These are phyloP conservation scores for Neobulgaria alba DNA, from an alignment of 2,329 filamentous ascomycete genomes.

Conservation along the genomic window DNA sequence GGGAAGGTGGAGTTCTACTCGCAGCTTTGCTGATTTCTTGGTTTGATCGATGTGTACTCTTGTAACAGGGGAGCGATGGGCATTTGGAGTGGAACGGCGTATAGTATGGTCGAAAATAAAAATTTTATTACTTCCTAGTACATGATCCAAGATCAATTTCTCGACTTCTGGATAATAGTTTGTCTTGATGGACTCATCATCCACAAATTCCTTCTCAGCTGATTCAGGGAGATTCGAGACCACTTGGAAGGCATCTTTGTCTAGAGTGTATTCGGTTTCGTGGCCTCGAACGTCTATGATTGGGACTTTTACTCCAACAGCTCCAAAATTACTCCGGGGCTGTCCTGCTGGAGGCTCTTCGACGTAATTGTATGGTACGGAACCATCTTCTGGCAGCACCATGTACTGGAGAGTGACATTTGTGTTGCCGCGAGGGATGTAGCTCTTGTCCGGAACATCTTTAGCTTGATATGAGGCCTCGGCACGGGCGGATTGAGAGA, in stretches of 20 bases:
- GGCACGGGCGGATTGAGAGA: conserved; percentile 22
- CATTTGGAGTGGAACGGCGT: conserved; percentile 52
- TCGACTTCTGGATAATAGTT: conserved; percentile 85
- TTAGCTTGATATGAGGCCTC: conserved; percentile 16
- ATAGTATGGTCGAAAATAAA: conserved; percentile 85
- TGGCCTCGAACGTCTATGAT: conserved; percentile 67
- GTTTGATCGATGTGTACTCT: conserved; percentile 82
- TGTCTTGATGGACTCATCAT: conserved; percentile 58
- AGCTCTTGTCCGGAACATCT: conserved; percentile 6
- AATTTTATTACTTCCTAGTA: conserved; percentile 58
- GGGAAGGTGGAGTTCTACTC: conserved; percentile 58
- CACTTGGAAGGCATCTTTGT: conserved; percentile 67
- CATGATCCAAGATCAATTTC: conserved; percentile 54
- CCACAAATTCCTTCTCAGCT: conserved; percentile 51
- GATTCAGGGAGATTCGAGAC: conserved; percentile 49
- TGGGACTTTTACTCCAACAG: conserved; percentile 23
- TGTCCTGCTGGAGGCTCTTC: conserved; percentile 27
- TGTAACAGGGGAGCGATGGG: conserved; percentile 60
- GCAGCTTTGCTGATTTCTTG: conserved; percentile 50
- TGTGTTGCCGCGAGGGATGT: conserved; percentile 42
- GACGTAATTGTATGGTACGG: conserved; percentile 48
- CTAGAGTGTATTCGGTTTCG: conserved; percentile 58
- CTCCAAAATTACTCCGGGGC: conserved; percentile 25
- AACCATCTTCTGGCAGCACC: conserved; percentile 42
- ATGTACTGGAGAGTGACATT: conserved; percentile 45